phyloP scores from a whole-genome alignment of 345 rosid genomes.

The Sonneratia alba region DNA sequence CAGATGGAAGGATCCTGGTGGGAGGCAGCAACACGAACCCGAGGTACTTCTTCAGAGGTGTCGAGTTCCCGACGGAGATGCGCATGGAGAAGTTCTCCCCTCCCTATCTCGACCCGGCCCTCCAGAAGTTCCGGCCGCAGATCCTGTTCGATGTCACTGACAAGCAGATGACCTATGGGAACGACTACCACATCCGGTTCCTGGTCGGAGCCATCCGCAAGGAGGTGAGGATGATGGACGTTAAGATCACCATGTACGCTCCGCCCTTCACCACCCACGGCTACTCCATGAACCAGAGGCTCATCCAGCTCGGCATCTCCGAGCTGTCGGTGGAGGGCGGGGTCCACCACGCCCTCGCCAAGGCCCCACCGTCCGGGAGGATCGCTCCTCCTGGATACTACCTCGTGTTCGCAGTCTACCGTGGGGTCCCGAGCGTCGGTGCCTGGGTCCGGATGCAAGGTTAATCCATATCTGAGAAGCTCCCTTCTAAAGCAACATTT shows the following conservation, averaged over 20 bases:
- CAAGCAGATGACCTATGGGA: constrained; percentile 5
- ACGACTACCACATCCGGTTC: constrained; percentile 11
- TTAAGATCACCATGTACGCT: constrained; percentile 30
- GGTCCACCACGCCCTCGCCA: constrained; percentile 1
- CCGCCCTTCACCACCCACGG: constrained; percentile 48
- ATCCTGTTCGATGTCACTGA: background rate
- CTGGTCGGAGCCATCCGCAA: background rate
- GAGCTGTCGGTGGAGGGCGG: background rate
- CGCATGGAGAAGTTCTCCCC: constrained; percentile 42
- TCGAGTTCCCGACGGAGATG: constrained; percentile 26
- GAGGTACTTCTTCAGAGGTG: constrained; percentile 19
- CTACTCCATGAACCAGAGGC: constrained; percentile 36
- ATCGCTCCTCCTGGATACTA: constrained; percentile 36
- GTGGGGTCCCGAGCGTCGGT: constrained; percentile 30
- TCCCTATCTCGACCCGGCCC: constrained; percentile 20
- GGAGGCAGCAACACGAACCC: constrained; percentile 40
- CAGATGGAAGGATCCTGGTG: constrained; percentile 32
- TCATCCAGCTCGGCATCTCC: constrained; percentile 17
- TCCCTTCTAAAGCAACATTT: background rate
- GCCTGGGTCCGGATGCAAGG: constrained; percentile 23
- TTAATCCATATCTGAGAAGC: background rate
- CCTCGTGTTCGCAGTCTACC: constrained; percentile 23
- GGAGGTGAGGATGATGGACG: background rate
- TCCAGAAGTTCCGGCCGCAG: constrained; percentile 6
- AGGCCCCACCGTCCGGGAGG: constrained; percentile 21